phyloP scores from a whole-genome alignment of 306 rosid species.

The Mimosa bimucronata region DNA sequence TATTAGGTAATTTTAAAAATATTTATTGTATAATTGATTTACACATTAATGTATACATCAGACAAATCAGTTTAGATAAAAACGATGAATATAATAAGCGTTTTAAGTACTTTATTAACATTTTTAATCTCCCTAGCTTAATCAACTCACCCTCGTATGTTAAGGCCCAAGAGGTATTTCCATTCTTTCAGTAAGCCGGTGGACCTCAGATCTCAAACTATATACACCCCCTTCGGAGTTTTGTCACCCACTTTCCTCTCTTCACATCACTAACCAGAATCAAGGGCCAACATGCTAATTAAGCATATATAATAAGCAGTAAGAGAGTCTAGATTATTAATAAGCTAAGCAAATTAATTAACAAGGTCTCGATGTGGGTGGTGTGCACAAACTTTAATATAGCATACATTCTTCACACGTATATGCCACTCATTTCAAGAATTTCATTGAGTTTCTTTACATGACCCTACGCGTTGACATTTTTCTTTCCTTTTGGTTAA shows the following conservation, averaged over 20 bases:
- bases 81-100: too few species aligned
- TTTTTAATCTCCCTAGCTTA: too few species aligned
- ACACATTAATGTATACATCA: too few species aligned
- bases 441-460: constrained; percentile 51
- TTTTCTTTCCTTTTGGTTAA: constrained; percentile 44
- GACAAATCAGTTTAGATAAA: too few species aligned
- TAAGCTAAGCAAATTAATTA: constrained; percentile 10
- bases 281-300: constrained; percentile 1
- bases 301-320: background rate
- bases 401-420: constrained; percentile 28
- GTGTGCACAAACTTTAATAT: constrained; percentile 83
- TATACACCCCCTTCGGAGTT: background rate
- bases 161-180: too few species aligned
- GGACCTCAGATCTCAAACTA: too few species aligned
- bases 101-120: too few species aligned
- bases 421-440: constrained; percentile 40
- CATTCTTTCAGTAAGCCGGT: too few species aligned
- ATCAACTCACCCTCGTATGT: too few species aligned
- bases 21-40: too few species aligned
- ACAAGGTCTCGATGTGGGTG: constrained; percentile 49
- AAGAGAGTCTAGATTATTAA: background rate
- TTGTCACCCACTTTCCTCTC: background rate
- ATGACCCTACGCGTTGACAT: constrained; percentile 76
- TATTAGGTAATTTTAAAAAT: too few species aligned
- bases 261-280: background rate